A percentile compares a stretch with the other conserved stretches of the same genome.
These are phyloP conservation scores for Mycosarcoma mackinlayi DNA, from an alignment of 1,284 basidiomycete species.

Conservation along the genomic window DNA sequence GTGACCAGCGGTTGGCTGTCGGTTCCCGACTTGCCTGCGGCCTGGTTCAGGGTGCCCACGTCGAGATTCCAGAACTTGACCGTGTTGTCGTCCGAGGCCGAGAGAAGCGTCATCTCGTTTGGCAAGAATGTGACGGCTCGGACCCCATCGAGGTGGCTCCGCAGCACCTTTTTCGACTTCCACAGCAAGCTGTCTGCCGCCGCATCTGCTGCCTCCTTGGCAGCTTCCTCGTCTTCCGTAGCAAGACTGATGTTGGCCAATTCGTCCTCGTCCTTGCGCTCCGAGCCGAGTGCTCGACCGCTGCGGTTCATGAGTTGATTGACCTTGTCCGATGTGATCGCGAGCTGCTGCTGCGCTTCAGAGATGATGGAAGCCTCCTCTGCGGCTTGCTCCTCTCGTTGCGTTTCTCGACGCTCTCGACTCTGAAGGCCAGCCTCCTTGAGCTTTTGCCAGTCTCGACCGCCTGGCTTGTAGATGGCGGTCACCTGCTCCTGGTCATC, in stretches of 20 bases:
- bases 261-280: constrained; percentile 53
- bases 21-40: constrained; percentile 32
- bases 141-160: constrained; percentile 90
- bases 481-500: constrained; percentile 59
- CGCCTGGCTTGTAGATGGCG: constrained; percentile 56
- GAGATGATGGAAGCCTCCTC: constrained; percentile 42
- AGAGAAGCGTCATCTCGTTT: constrained; percentile 80
- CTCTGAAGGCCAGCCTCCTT: constrained; percentile 51
- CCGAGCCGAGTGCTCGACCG: constrained; percentile 25
- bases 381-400: constrained; percentile 17
- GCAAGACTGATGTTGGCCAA: constrained; percentile 54
- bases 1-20: constrained; percentile 75
- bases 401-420: constrained; percentile 51
- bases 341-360: constrained; percentile 47
- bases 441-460: constrained; percentile 58
- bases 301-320: constrained; percentile 55
- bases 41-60: constrained; percentile 38
- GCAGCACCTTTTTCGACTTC: constrained; percentile 61
- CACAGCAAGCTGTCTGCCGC: constrained; percentile 60
- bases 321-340: constrained; percentile 53
- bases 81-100: constrained; percentile 92
- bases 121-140: constrained; percentile 89
- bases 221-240: constrained; percentile 39
- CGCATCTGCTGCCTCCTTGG: constrained; percentile 38
- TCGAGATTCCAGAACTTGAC: constrained; percentile 91